Conservation (phyloP, 345 rosid species). For the Anacardium occidentale region DNA sequence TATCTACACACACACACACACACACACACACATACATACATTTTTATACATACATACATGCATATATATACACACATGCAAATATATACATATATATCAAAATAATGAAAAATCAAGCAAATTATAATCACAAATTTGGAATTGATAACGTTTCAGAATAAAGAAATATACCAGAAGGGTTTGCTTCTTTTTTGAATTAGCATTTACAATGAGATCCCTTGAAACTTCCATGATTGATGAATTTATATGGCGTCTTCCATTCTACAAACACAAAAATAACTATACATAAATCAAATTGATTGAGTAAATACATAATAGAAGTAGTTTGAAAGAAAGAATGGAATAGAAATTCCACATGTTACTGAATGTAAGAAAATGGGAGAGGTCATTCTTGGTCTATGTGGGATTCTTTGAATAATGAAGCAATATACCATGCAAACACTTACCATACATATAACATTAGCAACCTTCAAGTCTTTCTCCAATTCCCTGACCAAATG, state of each 20-base stretch:
- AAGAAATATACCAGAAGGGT: slow-evolving; percentile 69
- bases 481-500: slow-evolving; percentile 95
- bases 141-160: slow-evolving; percentile 14
- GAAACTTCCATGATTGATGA: slow-evolving; percentile 96
- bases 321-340: neutral
- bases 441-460: slow-evolving; percentile 90
- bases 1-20: too few relatives aligned
- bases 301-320: slow-evolving; percentile 7
- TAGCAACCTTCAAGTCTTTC: slow-evolving; percentile 94
- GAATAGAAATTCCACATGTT: neutral
- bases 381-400: slow-evolving; percentile 1
- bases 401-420: neutral
- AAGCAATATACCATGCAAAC: slow-evolving; percentile 13
- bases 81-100: neutral
- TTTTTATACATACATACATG: too few relatives aligned
- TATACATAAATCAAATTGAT: slow-evolving; percentile 26
- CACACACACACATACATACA: too few relatives aligned
- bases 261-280: slow-evolving; percentile 47
- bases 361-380: neutral
- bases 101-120: slow-evolving; percentile 5
- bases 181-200: slow-evolving; percentile 87
- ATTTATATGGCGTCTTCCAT: slow-evolving; percentile 89
- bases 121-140: neutral
- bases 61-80: too few relatives aligned
- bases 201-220: slow-evolving; percentile 96